Conservation (phyloP, 352 stramenopile genomes). For the Phytophthora constricta region DNA sequence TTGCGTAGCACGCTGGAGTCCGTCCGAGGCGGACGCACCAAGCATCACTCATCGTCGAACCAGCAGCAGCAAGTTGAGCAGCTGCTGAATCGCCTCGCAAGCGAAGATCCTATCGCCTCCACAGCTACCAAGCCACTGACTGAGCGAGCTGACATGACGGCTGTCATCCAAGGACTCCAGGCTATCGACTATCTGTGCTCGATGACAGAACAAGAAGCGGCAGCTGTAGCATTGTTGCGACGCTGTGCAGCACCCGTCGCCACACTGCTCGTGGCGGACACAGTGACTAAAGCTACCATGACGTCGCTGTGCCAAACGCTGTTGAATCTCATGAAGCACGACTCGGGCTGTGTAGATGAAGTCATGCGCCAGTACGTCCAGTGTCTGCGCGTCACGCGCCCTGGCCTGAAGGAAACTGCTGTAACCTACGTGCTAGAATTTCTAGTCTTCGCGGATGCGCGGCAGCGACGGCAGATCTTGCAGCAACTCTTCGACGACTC, state of each 20-base stretch:
- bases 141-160: constrained; percentile 31
- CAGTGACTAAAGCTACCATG: constrained; percentile 66
- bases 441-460: constrained; percentile 56
- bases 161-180: constrained; percentile 40
- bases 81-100: constrained; percentile 43
- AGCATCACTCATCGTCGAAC: constrained; percentile 45
- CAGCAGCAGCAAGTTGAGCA: constrained; percentile 65
- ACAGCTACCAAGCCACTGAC: constrained; percentile 26
- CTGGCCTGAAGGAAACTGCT: constrained; percentile 67
- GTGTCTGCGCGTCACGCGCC: constrained; percentile 52
- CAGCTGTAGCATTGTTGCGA: constrained; percentile 46
- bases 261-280: constrained; percentile 45
- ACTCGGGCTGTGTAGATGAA: constrained; percentile 43
- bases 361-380: constrained; percentile 57
- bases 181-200: constrained; percentile 53
- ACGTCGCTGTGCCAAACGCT: constrained; percentile 72
- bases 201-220: constrained; percentile 49
- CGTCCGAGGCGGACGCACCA: constrained; percentile 46
- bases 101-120: constrained; percentile 7
- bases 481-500: constrained; percentile 74
- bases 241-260: constrained; percentile 49
- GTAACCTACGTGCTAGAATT: constrained; percentile 73
- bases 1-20: constrained; percentile 36
- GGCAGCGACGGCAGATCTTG: constrained; percentile 62
- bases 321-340: constrained; percentile 61